A percentile compares a stretch with the other conserved stretches of the same genome.
phyloP scores from a whole-genome alignment of 441 rosid species.

The Aquilaria agallochum region DNA sequence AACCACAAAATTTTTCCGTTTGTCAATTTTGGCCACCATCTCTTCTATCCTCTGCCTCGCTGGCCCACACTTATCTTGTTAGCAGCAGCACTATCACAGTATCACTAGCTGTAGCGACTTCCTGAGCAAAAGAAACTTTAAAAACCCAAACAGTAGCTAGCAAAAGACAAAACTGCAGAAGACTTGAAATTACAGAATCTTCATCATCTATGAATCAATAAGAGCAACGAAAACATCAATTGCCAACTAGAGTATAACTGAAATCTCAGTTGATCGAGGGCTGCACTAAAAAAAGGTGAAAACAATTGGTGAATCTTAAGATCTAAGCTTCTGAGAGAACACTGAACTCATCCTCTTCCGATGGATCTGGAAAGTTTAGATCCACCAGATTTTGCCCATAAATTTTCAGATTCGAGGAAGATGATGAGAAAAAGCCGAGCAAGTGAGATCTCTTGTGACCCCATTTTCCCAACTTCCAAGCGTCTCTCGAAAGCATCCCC shows the following conservation, averaged over 20 bases:
- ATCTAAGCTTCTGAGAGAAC: constrained; percentile 52
- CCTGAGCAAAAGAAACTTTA: no score
- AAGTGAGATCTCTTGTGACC: constrained; percentile 54
- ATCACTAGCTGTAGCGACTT: no score
- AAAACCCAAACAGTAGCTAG: no score
- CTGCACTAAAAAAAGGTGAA: not conserved
- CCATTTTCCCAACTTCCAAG: constrained; percentile 30
- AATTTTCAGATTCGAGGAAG: constrained; percentile 6
- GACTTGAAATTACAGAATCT: no score
- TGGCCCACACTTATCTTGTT: no score
- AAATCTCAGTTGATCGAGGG: constrained; percentile 1
- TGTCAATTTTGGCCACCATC: no score
- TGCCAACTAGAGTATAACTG: constrained; percentile 15
- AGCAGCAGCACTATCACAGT: no score
- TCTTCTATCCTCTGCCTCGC: no score
- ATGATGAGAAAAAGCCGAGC: constrained; percentile 15
- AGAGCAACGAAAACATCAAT: not conserved
- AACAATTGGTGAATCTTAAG: constrained; percentile 15
- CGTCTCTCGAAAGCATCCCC: constrained; percentile 85
- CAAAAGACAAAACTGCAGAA: no score
- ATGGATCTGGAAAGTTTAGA: constrained; percentile 74
- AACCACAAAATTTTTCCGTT: no score
- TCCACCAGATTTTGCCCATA: constrained; percentile 43
- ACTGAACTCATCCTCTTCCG: constrained; percentile 46
- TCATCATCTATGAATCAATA: constrained; percentile 15